Conservation (phyloP, 2,329 filamentous ascomycete genomes). For the Penicillium aurantiogriseum region DNA sequence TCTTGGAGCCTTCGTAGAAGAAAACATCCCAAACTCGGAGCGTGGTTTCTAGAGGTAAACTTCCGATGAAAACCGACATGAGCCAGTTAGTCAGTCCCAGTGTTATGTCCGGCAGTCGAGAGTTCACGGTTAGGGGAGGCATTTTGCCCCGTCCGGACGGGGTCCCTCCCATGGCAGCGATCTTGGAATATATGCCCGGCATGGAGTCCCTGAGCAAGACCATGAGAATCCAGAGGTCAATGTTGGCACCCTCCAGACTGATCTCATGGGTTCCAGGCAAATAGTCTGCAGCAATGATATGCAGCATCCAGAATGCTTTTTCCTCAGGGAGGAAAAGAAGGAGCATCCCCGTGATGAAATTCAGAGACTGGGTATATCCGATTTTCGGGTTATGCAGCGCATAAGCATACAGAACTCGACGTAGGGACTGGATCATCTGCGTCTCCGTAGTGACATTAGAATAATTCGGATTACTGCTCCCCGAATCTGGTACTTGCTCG, state of each 20-base stretch:
- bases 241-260: conserved; percentile 85
- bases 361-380: conserved; percentile 93
- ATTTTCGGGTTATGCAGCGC: conserved; percentile 86
- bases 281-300: conserved; percentile 84
- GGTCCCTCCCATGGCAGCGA: conserved; percentile 65
- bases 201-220: conserved; percentile 76
- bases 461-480: conserved; percentile 40
- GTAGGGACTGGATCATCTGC: conserved; percentile 74
- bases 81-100: conserved; percentile 95
- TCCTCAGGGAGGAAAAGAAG: conserved; percentile 90
- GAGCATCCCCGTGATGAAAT: conserved; percentile 87
- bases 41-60: conserved; percentile 85
- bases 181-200: conserved; percentile 81
- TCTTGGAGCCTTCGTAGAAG: conserved; percentile 93
- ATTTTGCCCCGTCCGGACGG: conserved; percentile 38
- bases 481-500: conserved; percentile 18
- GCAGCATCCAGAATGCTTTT: conserved; percentile 87
- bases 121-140: conserved; percentile 44
- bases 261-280: conserved; percentile 90
- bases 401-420: conserved; percentile 84
- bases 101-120: conserved; percentile 79
- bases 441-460: conserved; percentile 59
- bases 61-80: conserved; percentile 95
- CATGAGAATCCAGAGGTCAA: conserved; percentile 93
- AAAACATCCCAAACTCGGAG: conserved; percentile 93